Conservation (phyloP, 2,329 filamentous ascomycete genomes). For the Byssochlamys sp. region DNA sequence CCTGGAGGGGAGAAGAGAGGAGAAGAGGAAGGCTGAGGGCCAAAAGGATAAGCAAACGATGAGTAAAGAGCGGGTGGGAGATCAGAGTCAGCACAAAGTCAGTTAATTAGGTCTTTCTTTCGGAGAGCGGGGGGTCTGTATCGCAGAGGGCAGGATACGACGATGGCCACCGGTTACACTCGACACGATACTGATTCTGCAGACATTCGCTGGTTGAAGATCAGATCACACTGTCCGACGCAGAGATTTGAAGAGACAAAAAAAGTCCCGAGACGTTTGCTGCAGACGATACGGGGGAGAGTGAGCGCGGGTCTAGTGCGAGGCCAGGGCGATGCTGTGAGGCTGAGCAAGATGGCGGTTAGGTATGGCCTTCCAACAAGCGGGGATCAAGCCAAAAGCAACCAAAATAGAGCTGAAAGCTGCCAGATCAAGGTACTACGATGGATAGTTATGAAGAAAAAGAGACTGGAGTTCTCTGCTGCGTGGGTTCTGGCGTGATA, state of each 20-base stretch:
- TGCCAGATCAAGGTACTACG: background rate
- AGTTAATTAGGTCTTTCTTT: background rate
- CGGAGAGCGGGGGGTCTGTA: background rate
- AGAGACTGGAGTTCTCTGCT: background rate
- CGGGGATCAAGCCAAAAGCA: background rate
- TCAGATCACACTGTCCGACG: background rate
- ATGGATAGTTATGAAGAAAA: background rate
- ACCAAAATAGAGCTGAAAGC: background rate
- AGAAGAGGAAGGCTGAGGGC: constrained; percentile 6
- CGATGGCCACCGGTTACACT: background rate
- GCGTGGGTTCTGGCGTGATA: background rate
- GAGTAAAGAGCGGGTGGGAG: constrained; percentile 1
- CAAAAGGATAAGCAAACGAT: constrained; percentile 3
- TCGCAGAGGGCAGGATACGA: background rate
- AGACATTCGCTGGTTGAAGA: background rate
- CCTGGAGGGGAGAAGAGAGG: constrained; percentile 8
- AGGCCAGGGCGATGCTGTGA: background rate
- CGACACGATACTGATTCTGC: background rate
- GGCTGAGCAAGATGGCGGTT: background rate
- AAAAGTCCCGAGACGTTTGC: background rate
- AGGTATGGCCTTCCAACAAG: background rate
- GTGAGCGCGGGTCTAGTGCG: background rate
- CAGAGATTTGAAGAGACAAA: background rate
- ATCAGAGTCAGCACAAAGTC: background rate
- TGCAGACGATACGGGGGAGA: background rate